phyloP scores from a whole-genome alignment of 257 asterid genomes.

The Fraxinus quadrangulata region DNA sequence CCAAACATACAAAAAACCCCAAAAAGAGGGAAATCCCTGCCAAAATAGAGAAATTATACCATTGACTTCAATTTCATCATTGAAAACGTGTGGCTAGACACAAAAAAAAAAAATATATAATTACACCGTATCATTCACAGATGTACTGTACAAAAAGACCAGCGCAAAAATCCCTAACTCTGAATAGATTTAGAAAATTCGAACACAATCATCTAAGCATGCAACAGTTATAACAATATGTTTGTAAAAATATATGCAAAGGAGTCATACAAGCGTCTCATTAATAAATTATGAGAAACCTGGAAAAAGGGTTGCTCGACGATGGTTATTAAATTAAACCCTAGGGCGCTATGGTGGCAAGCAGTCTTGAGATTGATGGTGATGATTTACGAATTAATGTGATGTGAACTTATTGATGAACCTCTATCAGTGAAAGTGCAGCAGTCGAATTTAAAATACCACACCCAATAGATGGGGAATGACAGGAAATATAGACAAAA shows the following conservation, averaged over 20 bases:
- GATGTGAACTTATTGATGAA: background rate
- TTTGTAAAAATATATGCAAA: background rate
- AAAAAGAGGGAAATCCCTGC: no score
- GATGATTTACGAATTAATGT: background rate
- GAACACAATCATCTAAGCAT: background rate
- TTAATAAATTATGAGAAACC: background rate
- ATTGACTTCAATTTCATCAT: background rate
- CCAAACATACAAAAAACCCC: no score
- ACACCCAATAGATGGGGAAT: background rate
- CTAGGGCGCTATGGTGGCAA: background rate
- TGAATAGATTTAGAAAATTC: background rate
- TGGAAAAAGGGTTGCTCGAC: background rate
- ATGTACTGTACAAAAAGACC: background rate
- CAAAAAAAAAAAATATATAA: background rate
- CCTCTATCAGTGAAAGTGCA: background rate
- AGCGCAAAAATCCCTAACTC: background rate
- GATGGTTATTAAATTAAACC: background rate
- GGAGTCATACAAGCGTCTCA: background rate
- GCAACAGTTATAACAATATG: background rate
- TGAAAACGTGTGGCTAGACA: background rate
- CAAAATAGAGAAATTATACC: no score
- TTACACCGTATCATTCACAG: background rate
- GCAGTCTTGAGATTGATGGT: background rate
- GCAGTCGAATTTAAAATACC: background rate
- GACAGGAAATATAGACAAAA: background rate